Conservation (phyloP, 139 green algal genomes). For the Micromonas commoda region DNA sequence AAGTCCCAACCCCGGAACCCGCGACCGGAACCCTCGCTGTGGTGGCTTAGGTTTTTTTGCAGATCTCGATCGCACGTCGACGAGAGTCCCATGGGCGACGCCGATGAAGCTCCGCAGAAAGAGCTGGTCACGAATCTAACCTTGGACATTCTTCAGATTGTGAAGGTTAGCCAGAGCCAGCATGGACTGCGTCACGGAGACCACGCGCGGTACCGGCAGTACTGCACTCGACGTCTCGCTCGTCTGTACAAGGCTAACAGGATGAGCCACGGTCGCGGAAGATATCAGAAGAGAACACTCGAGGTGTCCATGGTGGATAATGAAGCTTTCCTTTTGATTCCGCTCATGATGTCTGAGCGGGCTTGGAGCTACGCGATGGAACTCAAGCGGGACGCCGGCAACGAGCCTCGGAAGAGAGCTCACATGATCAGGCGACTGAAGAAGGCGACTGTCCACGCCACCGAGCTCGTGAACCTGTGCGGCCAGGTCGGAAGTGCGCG, state of each 20-base stretch:
- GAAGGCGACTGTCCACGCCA: conserved; percentile 62
- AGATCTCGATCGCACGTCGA: too few relatives aligned
- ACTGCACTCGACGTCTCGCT: conserved; percentile 67
- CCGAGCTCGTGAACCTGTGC: conserved; percentile 50
- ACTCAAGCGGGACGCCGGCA: conserved; percentile 69
- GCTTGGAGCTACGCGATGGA: conserved; percentile 83
- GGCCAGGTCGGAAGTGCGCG: conserved; percentile 48
- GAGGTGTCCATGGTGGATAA: conserved; percentile 58
- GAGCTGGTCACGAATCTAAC: not conserved
- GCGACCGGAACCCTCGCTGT: too few relatives aligned
- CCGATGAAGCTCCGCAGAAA: not conserved
- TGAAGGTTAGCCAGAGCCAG: conserved; percentile 60
- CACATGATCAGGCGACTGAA: conserved; percentile 60
- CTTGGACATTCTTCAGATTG: conserved; percentile 43
- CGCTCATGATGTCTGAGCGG: conserved; percentile 74
- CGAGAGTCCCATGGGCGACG: not conserved
- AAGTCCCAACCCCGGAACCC: too few relatives aligned
- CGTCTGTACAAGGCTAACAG: conserved; percentile 72
- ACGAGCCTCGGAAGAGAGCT: conserved; percentile 47
- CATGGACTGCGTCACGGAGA: conserved; percentile 73
- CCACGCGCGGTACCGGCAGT: conserved; percentile 73
- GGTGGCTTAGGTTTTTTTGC: too few relatives aligned
- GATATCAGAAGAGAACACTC: conserved; percentile 74
- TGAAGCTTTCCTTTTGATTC: conserved; percentile 65
- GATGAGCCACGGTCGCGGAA: conserved; percentile 75